phyloP scores from a whole-genome alignment of 495 filamentous ascomycete genomes.

The Parmelia sp. region DNA sequence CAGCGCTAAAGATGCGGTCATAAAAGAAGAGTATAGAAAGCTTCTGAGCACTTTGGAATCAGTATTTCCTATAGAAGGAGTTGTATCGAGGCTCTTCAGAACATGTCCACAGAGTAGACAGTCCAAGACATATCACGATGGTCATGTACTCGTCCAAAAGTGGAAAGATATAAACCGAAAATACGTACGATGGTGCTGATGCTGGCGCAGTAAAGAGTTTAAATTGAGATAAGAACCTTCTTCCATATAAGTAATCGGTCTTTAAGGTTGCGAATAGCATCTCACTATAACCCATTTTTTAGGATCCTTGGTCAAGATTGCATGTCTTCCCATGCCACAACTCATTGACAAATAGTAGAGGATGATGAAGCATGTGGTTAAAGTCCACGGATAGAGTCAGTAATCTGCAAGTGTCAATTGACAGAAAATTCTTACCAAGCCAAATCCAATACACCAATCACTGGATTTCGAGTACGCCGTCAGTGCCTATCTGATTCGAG shows the following conservation, averaged over 20 bases:
- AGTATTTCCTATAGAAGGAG: no score
- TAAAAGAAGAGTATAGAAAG: constrained; percentile 6
- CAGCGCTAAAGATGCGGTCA: background rate
- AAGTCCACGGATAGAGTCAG: background rate
- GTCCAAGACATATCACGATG: no score
- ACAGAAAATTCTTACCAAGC: background rate
- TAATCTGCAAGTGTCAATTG: background rate
- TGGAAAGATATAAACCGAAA: no score
- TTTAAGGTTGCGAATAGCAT: background rate
- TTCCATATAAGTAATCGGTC: background rate
- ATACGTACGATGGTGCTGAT: no score
- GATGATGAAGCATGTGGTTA: background rate
- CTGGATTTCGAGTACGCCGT: no score
- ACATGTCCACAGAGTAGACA: no score
- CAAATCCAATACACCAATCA: background rate
- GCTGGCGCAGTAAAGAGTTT: background rate
- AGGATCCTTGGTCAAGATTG: background rate
- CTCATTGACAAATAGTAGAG: background rate
- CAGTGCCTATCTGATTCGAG: no score
- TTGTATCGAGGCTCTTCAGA: background rate
- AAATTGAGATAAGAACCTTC: background rate
- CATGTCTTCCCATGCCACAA: constrained; percentile 5
- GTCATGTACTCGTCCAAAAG: no score
- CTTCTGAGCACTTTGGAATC: no score
- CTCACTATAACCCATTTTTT: constrained; percentile 2